Percentiles rank a stretch among this genome's conserved stretches.
Conservation (phyloP, 106 monocot species). For the Apostasia ramifera region DNA sequence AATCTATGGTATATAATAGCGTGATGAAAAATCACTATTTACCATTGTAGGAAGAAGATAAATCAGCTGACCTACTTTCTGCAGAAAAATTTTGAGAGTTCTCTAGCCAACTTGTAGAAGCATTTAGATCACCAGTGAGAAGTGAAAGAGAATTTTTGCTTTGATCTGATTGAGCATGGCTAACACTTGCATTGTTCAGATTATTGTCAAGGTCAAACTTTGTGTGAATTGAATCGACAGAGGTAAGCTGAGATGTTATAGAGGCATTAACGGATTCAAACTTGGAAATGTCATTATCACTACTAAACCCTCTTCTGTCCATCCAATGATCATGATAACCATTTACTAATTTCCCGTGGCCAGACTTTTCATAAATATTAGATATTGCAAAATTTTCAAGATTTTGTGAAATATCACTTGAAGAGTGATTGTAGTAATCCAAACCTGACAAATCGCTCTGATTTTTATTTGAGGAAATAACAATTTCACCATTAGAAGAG, state of each 20-base stretch:
- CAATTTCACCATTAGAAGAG: conserved; percentile 14
- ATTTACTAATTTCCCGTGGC: conserved; percentile 20
- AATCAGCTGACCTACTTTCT: conserved; percentile 6
- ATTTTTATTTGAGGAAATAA: conserved; percentile 17
- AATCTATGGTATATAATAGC: neutral
- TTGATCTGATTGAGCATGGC: conserved; percentile 10
- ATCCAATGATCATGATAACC: conserved; percentile 28
- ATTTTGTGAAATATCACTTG: conserved; percentile 2
- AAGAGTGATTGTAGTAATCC: conserved; percentile 6
- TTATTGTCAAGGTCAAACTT: conserved; percentile 9
- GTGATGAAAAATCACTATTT: conserved; percentile 1
- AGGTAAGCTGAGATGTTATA: conserved; percentile 4
- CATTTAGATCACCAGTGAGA: conserved; percentile 1
- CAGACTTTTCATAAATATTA: conserved; percentile 21
- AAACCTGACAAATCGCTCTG: conserved; percentile 7
- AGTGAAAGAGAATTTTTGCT: conserved; percentile 9
- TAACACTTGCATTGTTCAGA: conserved; percentile 1
- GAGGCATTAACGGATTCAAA: conserved; percentile 4
- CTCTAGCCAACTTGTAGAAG: conserved; percentile 7
- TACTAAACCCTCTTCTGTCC: conserved; percentile 23
- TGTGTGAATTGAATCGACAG: conserved; percentile 10
- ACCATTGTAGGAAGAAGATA: conserved; percentile 14
- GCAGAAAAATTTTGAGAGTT: conserved; percentile 9
- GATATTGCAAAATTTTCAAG: conserved; percentile 8
- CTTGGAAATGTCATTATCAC: conserved; percentile 5